Evolutionary conservation across 805 yeast species (phyloP).

Genomic region (Pichia membranifaciens): DNA sequence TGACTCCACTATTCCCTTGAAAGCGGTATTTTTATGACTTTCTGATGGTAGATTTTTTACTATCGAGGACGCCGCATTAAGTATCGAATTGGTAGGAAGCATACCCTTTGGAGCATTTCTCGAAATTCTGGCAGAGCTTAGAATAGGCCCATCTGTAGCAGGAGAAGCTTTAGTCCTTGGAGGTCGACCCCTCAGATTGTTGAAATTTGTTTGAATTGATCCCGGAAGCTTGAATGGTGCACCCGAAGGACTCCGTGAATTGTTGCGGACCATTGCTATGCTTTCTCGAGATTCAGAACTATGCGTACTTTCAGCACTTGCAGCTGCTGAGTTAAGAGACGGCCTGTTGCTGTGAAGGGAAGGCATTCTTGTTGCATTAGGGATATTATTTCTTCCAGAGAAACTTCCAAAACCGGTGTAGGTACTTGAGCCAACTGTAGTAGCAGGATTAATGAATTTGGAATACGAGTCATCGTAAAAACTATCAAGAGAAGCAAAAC

Average conservation of each 20-base stretch:
- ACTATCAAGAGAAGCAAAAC: constrained; percentile 75
- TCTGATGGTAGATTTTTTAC: background rate
- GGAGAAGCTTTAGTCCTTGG: constrained; percentile 1
- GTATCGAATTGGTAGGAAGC: constrained; percentile 5
- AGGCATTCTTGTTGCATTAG: background rate
- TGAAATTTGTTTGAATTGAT: background rate
- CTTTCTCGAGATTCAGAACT: constrained; percentile 1
- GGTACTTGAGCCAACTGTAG: background rate
- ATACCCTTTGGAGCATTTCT: background rate
- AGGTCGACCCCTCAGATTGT: constrained; percentile 4
- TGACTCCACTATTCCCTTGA: background rate
- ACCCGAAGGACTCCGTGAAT: constrained; percentile 4
- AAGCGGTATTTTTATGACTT: background rate
- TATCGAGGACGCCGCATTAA: background rate
- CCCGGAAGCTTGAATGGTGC: background rate
- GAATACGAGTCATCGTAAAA: constrained; percentile 36
- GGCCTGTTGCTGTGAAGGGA: background rate
- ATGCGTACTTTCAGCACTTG: background rate
- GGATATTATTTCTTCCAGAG: background rate
- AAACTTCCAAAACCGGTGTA: constrained; percentile 2
- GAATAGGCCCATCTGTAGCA: background rate
- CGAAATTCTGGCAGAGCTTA: background rate
- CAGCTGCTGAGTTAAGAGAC: constrained; percentile 1
- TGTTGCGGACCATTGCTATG: background rate
- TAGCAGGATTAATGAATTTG: constrained; percentile 9